Conservation (phyloP, 805 yeast species). For the Metschnikowia cerradonensis region DNA sequence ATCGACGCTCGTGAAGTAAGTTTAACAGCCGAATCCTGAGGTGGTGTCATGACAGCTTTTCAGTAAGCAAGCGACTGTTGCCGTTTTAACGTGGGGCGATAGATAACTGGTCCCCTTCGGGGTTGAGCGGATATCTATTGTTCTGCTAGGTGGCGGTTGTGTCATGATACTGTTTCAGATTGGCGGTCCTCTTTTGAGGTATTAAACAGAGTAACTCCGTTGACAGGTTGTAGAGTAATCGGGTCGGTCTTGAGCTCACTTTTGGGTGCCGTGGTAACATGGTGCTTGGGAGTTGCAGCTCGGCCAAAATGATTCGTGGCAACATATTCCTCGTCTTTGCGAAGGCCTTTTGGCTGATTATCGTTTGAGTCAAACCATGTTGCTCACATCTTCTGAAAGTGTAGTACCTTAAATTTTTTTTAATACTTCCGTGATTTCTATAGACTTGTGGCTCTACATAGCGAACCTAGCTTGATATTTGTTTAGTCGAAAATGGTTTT, state of each 20-base stretch:
- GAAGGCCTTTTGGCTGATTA: conserved; percentile 84
- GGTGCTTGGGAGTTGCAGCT: conserved; percentile 46
- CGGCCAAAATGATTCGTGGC: conserved; percentile 69
- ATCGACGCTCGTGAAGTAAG: conserved; percentile 76
- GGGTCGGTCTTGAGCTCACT: conserved; percentile 60
- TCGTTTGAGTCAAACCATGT: conserved; percentile 99
- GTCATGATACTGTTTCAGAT: conserved; percentile 1
- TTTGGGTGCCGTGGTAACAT: conserved; percentile 23
- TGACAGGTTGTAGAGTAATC: conserved; percentile 90
- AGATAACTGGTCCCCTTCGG: conserved; percentile 38
- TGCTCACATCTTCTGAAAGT: conserved; percentile 59
- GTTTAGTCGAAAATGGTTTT: too few species aligned
- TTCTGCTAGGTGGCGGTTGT: conserved; percentile 19
- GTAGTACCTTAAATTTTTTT: not conserved
- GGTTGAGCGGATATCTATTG: conserved; percentile 48
- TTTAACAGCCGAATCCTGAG: conserved; percentile 36
- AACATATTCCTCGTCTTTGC: conserved; percentile 99
- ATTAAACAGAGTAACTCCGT: conserved; percentile 91
- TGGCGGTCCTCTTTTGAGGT: conserved; percentile 25
- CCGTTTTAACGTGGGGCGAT: conserved; percentile 10
- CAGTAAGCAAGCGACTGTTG: conserved; percentile 19
- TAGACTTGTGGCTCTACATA: not conserved
- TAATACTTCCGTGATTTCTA: not conserved
- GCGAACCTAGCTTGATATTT: too few species aligned
- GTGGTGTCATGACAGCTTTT: conserved; percentile 47